Evolutionary conservation across 371 early-diverging fungal species (phyloP), one percentile per base, ranked within the genome.

Genomic region (Capniomyces stellatus): DNA sequence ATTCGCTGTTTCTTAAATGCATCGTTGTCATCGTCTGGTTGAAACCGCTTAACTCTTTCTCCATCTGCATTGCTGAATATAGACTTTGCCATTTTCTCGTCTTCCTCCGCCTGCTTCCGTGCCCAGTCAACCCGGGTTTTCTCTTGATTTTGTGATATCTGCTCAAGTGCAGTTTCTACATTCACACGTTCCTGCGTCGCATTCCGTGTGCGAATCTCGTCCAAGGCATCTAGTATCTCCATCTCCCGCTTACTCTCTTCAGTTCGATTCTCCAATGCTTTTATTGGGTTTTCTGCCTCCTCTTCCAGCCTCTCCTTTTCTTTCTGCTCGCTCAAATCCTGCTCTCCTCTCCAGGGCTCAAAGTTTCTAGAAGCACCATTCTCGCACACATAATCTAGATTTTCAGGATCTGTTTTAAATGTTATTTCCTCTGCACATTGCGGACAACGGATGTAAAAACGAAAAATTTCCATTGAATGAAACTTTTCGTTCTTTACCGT

Each of bases 321-420:
- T 15, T 59, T 43, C 46, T 75, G 76, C 23, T 78, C 82, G 4
- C 73, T 77, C 8, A 61, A 54, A 6, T 57, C 63, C 25, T 61
- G 56, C 30, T 86, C 83, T 15, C 83, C 89, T n/a, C 90, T 64
- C 90, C 92, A 90, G 0, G 91, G 89, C 59, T 96, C 96, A 75
- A 95, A 95, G 64, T 95, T 96, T 23, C 98, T 71, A 50, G 70
- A 77, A 0, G 92, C 96, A 30, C 96, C 96, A 54, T 81, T 75
- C 54, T 98, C 98, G n/a, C 84, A 82, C 15, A 85, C 75, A 62
- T 98, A 98, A 69, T 92, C 93, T 18, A 86, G 73, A 64, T 94
- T 95, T 61, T 89, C 79, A 0, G 97, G 98, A 66, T 98, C 98
- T 0, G 99, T 98, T 60, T 91, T 93, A 75, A 92, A 95, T 0